Conservation (phyloP, 2,329 filamentous ascomycete species). For the Sporothrix protearum region DNA sequence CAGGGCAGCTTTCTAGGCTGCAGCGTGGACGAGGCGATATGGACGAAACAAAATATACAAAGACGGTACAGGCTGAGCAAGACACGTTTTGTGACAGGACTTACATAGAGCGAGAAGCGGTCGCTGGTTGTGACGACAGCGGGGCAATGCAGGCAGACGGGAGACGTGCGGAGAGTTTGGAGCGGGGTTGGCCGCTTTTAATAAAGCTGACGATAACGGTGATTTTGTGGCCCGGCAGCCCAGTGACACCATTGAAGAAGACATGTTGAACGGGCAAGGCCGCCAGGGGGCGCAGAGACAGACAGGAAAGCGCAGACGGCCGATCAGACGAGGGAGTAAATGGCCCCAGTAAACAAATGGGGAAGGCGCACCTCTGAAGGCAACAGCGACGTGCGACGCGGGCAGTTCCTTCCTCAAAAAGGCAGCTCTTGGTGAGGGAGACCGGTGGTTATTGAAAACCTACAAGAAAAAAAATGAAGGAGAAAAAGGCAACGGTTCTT, state of each 20-base stretch:
- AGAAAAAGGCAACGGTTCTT: background rate
- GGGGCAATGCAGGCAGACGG: constrained; percentile 21
- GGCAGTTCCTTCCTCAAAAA: constrained; percentile 12
- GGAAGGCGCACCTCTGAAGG: constrained; percentile 10
- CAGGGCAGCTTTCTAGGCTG: constrained; percentile 4
- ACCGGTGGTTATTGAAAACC: constrained; percentile 5
- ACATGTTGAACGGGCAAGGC: constrained; percentile 23
- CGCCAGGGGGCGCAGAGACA: background rate
- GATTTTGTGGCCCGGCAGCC: constrained; percentile 22
- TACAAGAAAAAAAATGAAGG: constrained; percentile 5
- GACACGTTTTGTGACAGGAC: constrained; percentile 3
- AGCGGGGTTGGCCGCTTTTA: constrained; percentile 23
- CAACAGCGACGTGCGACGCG: background rate
- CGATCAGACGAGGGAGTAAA: constrained; percentile 5
- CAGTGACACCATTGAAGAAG: constrained; percentile 19
- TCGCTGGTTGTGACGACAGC: constrained; percentile 26
- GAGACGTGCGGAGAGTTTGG: constrained; percentile 16
- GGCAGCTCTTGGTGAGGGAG: constrained; percentile 14
- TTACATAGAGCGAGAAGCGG: constrained; percentile 20
- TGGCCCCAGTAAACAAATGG: constrained; percentile 9
- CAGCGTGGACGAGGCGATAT: background rate
- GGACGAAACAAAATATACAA: background rate
- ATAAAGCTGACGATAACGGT: constrained; percentile 19
- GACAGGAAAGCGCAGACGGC: background rate
- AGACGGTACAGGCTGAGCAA: background rate